Base-by-base conservation (phyloP, 139 green algal genomes). In the Coccomyxa sp. region DNA sequence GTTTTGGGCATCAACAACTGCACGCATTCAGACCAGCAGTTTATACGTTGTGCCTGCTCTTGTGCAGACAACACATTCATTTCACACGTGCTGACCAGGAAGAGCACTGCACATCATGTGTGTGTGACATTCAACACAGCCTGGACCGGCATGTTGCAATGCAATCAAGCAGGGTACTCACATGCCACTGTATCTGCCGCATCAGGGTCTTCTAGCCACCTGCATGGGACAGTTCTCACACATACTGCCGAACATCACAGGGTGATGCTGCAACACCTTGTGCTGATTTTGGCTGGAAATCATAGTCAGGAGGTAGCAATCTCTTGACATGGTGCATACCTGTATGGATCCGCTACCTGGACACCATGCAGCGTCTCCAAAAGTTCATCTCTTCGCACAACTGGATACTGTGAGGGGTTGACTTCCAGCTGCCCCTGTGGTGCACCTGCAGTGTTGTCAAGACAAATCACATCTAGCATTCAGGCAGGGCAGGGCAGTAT, bases 161-260 rank as follows among this genome's bases (percentile, higher is more conserved):
- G 50, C 5, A 31, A 22, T 22, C 22, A 64, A 64, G 2, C 3
- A 31, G 50, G 50, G 27, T 64, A 22, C 85, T 72, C 78, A 90
- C 89, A 96, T 39, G 79, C 81, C 36, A 87, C 79, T 0, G 92
- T 97, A 74, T 95, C 92, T 5, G 85, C 55, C 0, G 75, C 69
- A 50, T 97, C 94, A 1, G 94, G 93, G 80, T 98, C 92, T 79
- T 98, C 95, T 44, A 98, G 88, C 90, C 90, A 98, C 10, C 89
- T n/a, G n/a, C n/a, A n/a, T n/a, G n/a, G n/a, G n/a, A n/a, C n/a
- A n/a, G n/a, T n/a, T n/a, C n/a, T n/a, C n/a, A n/a, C n/a, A n/a
- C n/a, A n/a, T n/a, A n/a, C n/a, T n/a, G n/a, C n/a, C n/a, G n/a
- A n/a, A n/a, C n/a, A n/a, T n/a, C n/a, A n/a, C n/a, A n/a, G n/a